These are phyloP conservation scores for Gorgonomyces haynaldii DNA, from an alignment of 192 early-diverging fungal species.

Conservation along the genomic window DNA sequence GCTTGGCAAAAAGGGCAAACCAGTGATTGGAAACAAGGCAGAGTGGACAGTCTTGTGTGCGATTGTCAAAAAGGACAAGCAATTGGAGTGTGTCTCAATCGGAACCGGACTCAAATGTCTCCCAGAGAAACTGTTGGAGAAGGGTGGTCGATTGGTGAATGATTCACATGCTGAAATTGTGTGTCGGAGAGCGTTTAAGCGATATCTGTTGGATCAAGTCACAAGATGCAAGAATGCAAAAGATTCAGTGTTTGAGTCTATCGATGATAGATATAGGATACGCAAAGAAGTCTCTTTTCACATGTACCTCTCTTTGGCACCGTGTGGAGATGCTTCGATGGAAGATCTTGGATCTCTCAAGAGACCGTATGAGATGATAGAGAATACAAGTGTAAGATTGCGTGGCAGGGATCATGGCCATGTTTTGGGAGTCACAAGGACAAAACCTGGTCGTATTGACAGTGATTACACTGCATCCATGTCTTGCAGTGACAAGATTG, in stretches of 20 bases:
- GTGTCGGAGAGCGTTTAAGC: constrained; percentile 57
- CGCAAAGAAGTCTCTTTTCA: constrained; percentile 32
- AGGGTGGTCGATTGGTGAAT: constrained; percentile 53
- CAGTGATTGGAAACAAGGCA: constrained; percentile 34
- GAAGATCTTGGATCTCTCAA: constrained; percentile 11
- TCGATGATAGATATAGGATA: constrained; percentile 4
- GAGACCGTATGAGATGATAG: constrained; percentile 32
- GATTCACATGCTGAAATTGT: constrained; percentile 86
- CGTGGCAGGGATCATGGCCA: constrained; percentile 54
- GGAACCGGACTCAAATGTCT: constrained; percentile 79
- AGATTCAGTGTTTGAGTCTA: neutral
- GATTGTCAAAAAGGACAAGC: constrained; percentile 34
- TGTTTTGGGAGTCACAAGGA: constrained; percentile 51
- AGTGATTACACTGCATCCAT: constrained; percentile 59
- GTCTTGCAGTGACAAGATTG: constrained; percentile 88
- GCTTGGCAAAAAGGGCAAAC: constrained; percentile 71
- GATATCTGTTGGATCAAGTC: constrained; percentile 5
- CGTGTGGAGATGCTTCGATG: constrained; percentile 79
- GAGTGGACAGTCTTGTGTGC: constrained; percentile 86
- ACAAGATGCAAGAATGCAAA: neutral
- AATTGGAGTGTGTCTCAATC: constrained; percentile 16
- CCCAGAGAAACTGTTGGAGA: constrained; percentile 40
- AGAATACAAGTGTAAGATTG: too few relatives aligned
- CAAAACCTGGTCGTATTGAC: constrained; percentile 66
- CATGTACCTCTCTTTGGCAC: constrained; percentile 64